Evolutionary conservation across 2,329 filamentous ascomycete species (phyloP).

Genomic region (Cladophialophora psammophila): DNA sequence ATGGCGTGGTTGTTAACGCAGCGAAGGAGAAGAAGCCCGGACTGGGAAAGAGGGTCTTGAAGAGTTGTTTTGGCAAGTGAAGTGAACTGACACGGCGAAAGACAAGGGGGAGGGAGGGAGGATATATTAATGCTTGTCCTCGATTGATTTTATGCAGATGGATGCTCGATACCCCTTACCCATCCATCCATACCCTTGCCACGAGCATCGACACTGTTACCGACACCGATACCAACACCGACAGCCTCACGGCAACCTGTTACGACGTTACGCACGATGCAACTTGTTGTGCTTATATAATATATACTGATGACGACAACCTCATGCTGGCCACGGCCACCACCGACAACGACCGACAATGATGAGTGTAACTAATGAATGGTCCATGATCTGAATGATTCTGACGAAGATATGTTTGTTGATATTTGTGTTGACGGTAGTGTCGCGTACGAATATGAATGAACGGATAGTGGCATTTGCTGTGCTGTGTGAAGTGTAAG

Average conservation of each 20-base stretch:
- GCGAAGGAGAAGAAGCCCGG: slow-evolving; percentile 20
- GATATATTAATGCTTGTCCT: background rate
- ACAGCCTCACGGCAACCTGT: background rate
- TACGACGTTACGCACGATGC: background rate
- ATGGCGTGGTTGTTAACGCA: background rate
- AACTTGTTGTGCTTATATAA: background rate
- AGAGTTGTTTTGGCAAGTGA: slow-evolving; percentile 27
- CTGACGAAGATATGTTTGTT: slow-evolving; percentile 1
- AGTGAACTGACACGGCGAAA: background rate
- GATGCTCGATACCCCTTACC: background rate
- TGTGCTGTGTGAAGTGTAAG: too few species aligned
- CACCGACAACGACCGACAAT: too few species aligned
- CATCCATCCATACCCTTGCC: background rate
- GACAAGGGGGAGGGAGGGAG: background rate
- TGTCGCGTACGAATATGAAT: too few species aligned
- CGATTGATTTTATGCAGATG: background rate
- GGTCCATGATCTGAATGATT: background rate
- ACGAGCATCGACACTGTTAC: background rate
- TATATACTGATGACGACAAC: slow-evolving; percentile 4
- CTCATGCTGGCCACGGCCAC: background rate
- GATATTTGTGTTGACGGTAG: background rate
- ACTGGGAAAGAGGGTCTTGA: slow-evolving; percentile 8
- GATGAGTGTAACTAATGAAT: background rate
- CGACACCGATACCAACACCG: background rate
- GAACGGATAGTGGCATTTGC: too few species aligned